Evolutionary conservation across 805 yeast genomes (phyloP).

Genomic region (Dipodascus geniculatus): DNA sequence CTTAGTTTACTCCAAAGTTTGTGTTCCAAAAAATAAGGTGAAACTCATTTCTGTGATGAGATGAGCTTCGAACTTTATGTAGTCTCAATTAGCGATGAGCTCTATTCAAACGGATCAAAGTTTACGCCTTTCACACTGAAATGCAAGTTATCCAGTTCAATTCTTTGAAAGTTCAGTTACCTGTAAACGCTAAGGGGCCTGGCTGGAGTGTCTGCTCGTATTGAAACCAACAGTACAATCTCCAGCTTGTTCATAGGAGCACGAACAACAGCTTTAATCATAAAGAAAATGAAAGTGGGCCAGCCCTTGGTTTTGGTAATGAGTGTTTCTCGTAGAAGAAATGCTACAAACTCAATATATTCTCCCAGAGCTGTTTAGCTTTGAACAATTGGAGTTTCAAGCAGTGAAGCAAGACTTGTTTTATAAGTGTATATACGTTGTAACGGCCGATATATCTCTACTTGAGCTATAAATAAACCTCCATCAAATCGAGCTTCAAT

Average conservation of each 20-base stretch:
- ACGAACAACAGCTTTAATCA: no score
- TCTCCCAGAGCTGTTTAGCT: no score
- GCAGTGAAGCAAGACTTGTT: neutral
- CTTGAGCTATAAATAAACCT: no score
- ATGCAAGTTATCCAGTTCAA: no score
- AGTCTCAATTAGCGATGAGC: neutral
- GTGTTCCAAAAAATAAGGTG: neutral
- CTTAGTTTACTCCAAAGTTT: neutral
- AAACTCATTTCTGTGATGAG: neutral
- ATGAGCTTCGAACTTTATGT: neutral
- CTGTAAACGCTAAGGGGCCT: neutral
- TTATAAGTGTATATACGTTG: neutral
- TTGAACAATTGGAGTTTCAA: no score
- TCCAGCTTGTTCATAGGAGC: no score
- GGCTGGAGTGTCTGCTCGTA: neutral
- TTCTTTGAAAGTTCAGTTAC: neutral
- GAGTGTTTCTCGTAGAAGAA: no score
- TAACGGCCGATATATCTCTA: neutral
- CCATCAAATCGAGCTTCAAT: no score
- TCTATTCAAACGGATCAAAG: neutral
- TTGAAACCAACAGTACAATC: neutral
- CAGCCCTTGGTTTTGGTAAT: no score
- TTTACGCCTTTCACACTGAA: no score
- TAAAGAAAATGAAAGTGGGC: no score
- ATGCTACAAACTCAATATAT: no score